phyloP scores from a whole-genome alignment of 805 yeast species.

The Candida manassasensis region DNA sequence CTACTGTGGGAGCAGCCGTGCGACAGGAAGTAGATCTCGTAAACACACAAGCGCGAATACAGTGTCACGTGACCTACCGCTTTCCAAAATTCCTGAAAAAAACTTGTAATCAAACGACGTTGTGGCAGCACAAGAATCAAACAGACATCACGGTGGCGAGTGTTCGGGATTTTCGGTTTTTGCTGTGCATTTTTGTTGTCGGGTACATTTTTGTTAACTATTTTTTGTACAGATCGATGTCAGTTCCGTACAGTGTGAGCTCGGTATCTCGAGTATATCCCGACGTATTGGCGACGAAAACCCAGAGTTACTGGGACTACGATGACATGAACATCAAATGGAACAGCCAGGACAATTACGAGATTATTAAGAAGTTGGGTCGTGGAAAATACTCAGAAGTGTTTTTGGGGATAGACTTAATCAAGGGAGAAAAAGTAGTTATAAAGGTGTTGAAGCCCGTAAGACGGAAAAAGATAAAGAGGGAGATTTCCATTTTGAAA shows the following conservation, averaged over 20 bases:
- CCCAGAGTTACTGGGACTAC: constrained; percentile 83
- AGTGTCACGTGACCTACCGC: too few relatives aligned
- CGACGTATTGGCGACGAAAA: constrained; percentile 71
- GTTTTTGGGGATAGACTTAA: constrained; percentile 72
- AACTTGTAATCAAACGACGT: too few relatives aligned
- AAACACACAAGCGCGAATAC: too few relatives aligned
- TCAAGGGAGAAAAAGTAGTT: constrained; percentile 62
- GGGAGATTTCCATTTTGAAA: constrained; percentile 84
- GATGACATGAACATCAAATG: constrained; percentile 68
- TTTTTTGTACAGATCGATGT: constrained; percentile 1
- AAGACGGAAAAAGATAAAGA: constrained; percentile 83
- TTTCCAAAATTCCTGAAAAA: too few relatives aligned
- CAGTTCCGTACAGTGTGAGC: constrained; percentile 18
- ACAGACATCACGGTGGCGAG: too few relatives aligned
- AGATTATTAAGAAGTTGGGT: constrained; percentile 78
- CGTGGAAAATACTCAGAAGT: constrained; percentile 94
- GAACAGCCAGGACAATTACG: constrained; percentile 84
- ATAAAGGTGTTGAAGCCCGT: constrained; percentile 93
- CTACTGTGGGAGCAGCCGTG: too few relatives aligned
- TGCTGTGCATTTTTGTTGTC: background rate
- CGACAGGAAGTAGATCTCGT: too few relatives aligned
- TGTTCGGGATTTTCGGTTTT: background rate
- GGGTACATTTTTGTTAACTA: constrained; percentile 2
- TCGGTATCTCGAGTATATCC: constrained; percentile 76
- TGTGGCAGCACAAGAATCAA: too few relatives aligned